phyloP scores from a whole-genome alignment of 495 filamentous ascomycete genomes.

The Saxophila tyrrhenica region DNA sequence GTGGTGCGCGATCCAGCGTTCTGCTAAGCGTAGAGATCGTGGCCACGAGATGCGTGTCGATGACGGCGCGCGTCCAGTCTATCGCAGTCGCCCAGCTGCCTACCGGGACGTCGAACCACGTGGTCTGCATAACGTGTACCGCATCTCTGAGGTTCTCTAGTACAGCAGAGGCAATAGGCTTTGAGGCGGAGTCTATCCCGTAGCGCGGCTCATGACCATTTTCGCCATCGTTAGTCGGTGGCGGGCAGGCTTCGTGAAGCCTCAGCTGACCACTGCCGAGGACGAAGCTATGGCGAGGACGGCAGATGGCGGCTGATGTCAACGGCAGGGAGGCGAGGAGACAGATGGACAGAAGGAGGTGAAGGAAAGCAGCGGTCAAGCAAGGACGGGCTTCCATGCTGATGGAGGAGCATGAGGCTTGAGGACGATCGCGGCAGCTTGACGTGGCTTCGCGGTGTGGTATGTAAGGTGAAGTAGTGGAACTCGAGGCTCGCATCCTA shows the following conservation, averaged over 20 bases:
- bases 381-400: background rate
- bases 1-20: constrained; percentile 21
- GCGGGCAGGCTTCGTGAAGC: background rate
- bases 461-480: too few species aligned
- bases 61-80: constrained; percentile 89
- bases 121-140: constrained; percentile 51
- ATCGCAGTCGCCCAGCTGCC: constrained; percentile 80
- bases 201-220: background rate
- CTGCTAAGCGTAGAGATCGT: constrained; percentile 52
- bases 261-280: background rate
- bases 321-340: background rate
- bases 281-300: background rate
- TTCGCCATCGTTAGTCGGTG: background rate
- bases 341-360: background rate
- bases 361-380: background rate
- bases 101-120: constrained; percentile 63
- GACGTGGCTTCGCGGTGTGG: too few species aligned
- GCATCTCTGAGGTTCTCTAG: constrained; percentile 39
- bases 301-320: background rate
- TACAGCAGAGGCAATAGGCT: background rate
- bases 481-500: too few species aligned
- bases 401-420: background rate
- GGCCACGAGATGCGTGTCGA: constrained; percentile 68
- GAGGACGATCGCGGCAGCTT: too few species aligned
- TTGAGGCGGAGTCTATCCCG: background rate